These are phyloP conservation scores for Lentinula guzmanii DNA, from an alignment of 768 basidiomycete genomes.

Conservation along the genomic window DNA sequence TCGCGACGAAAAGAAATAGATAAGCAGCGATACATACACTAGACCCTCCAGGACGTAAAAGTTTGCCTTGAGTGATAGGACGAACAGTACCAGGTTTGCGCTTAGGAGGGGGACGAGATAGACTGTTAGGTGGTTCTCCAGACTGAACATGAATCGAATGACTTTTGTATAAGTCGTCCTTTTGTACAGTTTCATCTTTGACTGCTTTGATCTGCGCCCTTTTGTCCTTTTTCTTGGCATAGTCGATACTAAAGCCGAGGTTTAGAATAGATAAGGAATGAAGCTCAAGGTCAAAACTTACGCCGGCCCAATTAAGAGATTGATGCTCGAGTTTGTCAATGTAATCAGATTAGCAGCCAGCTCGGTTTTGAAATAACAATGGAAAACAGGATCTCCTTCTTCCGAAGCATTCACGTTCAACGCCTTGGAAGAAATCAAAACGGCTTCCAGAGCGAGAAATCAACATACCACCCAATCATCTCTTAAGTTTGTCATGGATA, in stretches of 20 bases:
- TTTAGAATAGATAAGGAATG: constrained; percentile 6
- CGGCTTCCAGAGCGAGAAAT: background rate
- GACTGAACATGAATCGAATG: constrained; percentile 83
- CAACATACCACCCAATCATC: constrained; percentile 87
- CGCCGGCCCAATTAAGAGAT: constrained; percentile 70
- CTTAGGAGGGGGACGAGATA: constrained; percentile 79
- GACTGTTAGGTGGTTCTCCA: constrained; percentile 79
- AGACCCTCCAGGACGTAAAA: constrained; percentile 73
- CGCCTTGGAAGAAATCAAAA: constrained; percentile 35
- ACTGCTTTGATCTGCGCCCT: constrained; percentile 78
- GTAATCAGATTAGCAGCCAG: constrained; percentile 76
- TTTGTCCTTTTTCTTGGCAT: constrained; percentile 97
- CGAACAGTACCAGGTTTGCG: constrained; percentile 82
- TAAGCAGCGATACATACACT: constrained; percentile 24
- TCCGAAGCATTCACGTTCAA: constrained; percentile 77
- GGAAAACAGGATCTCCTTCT: constrained; percentile 92
- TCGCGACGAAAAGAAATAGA: background rate
- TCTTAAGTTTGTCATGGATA: constrained; percentile 81
- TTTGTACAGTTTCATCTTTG: constrained; percentile 80
- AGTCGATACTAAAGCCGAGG: constrained; percentile 60
- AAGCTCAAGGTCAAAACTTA: constrained; percentile 33
- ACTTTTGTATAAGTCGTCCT: constrained; percentile 89
- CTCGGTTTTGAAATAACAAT: constrained; percentile 95
- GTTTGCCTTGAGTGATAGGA: constrained; percentile 81
- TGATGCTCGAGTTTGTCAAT: constrained; percentile 72